Conservation (phyloP, 176 grass and related monocot genomes). For the Alloteropsis semialata region DNA sequence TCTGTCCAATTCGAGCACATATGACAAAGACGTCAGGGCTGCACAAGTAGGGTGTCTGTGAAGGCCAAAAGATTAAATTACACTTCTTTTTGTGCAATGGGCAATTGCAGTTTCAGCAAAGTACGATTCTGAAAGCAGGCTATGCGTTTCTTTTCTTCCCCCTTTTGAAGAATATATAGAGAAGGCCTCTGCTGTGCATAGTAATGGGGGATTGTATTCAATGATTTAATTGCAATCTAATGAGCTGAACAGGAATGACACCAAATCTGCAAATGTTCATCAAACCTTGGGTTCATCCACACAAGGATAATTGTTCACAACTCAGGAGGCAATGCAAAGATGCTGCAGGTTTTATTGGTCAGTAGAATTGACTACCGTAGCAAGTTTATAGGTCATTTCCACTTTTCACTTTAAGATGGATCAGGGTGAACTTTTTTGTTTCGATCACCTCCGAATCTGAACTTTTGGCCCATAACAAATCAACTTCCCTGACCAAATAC, state of each 20-base stretch:
- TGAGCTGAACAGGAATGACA: neutral
- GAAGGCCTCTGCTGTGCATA: neutral
- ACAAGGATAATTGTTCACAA: neutral
- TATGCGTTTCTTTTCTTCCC: neutral
- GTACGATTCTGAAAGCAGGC: neutral
- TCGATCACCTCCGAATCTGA: neutral
- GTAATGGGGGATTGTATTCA: neutral
- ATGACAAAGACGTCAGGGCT: neutral
- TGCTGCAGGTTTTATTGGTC: neutral
- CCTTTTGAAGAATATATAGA: neutral
- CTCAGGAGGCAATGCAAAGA: neutral
- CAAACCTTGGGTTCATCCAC: neutral
- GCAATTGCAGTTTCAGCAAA: neutral
- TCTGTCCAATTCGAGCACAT: too few relatives aligned
- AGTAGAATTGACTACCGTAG: neutral
- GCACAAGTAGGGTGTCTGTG: neutral
- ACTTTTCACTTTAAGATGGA: neutral
- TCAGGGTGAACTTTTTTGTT: neutral
- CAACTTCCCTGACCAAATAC: neutral
- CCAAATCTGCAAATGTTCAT: neutral
- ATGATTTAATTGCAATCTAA: neutral
- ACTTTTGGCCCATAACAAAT: neutral
- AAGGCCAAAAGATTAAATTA: neutral
- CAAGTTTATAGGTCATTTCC: neutral
- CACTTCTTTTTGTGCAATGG: neutral